Base-by-base conservation (phyloP, 768 basidiomycete genomes). In the Pleurotus citrinopileatus region DNA sequence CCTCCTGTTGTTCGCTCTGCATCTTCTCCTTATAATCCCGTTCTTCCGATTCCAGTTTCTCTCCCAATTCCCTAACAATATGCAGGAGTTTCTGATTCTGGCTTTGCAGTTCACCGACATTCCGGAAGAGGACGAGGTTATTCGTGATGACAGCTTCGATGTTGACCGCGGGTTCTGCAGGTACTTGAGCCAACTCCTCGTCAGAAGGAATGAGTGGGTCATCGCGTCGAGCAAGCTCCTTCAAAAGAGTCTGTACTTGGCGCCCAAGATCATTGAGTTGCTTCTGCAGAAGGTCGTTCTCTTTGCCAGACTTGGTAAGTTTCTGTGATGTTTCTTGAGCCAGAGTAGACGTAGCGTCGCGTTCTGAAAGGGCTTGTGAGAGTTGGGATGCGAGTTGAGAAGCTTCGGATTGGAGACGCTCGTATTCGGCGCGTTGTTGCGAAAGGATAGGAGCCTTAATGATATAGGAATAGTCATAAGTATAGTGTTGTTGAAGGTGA, bases 11-110 rank as follows among this genome's bases (percentile, higher is more conserved):
- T 63, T 90, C 91, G 60, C 72, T 77, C 59, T 91, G 84, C 68
- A 90, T 81, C 4, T 70, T 66, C 44, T 83, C 85, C 40, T 80
- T 79, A 59, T 89, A 87, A 22, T 91, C 89, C 58, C 76, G 78
- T 69, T 96, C 93, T 60, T 90, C 88, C 4, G 75, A 75, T 70
- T 98, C 97, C 79, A 98, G 81, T 74, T 89, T 87, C 32, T 77
- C 70, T 4, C 89, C 93, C 34, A 98, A 76, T 53, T 91, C 89
- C 15, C 95, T 78, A 10, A 88, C 86, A 59, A 96, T 84, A 67
- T 81, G 85, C 43, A 98, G 74, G 20, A 98, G 72, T 60, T 89
- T 89, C 73, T 91, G 88, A 66, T 98, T 98, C 71, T 96, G 94
- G 37, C 86, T 81, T 63, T 98, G 94, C n/a, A 99, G 72, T 10